A percentile compares a stretch with the other conserved stretches of the same genome.
These are phyloP conservation scores for Typha latifolia DNA, from an alignment of 176 grass and related monocot genomes.

Conservation along the genomic window DNA sequence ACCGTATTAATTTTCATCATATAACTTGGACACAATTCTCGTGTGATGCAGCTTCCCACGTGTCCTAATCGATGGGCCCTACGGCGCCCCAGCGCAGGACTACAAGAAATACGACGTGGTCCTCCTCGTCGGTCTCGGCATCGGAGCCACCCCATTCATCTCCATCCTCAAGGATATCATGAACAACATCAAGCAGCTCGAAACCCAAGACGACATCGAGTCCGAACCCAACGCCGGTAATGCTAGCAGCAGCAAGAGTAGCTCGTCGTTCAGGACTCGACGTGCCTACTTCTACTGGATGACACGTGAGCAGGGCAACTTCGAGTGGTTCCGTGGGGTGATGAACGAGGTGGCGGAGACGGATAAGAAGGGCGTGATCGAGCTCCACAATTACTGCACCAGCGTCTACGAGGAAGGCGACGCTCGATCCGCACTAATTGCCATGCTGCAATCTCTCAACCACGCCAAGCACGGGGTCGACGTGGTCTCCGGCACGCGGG, in stretches of 20 bases:
- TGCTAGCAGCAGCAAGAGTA: conserved; percentile 26
- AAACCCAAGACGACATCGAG: background rate
- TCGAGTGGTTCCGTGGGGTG: conserved; percentile 93
- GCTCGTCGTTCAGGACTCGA: conserved; percentile 57
- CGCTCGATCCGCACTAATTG: conserved; percentile 80
- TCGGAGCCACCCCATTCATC: conserved; percentile 91
- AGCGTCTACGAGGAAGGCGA: conserved; percentile 92
- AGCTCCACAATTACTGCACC: conserved; percentile 89
- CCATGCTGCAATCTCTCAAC: conserved; percentile 85
- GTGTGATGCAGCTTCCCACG: conserved; percentile 51
- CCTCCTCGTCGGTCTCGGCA: conserved; percentile 78
- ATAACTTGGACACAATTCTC: no score
- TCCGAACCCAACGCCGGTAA: background rate
- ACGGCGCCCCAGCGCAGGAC: conserved; percentile 89
- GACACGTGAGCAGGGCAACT: conserved; percentile 81
- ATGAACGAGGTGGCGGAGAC: conserved; percentile 95
- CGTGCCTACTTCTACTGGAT: conserved; percentile 96
- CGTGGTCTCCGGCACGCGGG: conserved; percentile 72
- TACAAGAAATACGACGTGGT: conserved; percentile 81
- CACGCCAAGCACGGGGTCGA: conserved; percentile 86
- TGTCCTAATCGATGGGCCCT: conserved; percentile 75
- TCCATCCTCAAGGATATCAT: conserved; percentile 93
- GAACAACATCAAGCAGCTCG: conserved; percentile 64
- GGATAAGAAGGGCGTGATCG: conserved; percentile 69
- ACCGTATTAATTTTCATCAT: no score